Evolutionary conservation across 371 early-diverging fungal genomes (phyloP), one percentile per base, ranked within the genome.

Genomic region (Encephalitozoon romaleae): DNA sequence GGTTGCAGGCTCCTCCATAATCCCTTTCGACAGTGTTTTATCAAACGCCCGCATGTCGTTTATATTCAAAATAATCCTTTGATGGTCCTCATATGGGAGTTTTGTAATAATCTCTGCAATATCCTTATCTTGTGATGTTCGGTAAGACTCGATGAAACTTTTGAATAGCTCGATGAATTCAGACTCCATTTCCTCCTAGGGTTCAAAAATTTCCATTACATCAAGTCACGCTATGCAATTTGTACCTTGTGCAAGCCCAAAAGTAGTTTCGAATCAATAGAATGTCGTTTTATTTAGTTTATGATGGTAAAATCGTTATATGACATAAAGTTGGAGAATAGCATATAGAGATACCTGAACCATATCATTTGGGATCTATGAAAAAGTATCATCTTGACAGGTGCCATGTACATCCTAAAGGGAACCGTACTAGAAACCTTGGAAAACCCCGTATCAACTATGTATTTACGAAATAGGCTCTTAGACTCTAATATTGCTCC

Each of bases 281-380:
- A 47, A 47, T 47, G 8, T 21, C 49, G 21, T 15, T 30, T 26
- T 4, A 21, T 45, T 30, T 25, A 66, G 30, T 28, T 28, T 28
- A 66, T 43, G 12, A 28, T 12, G 21, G 41, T 66, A 18, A 49
- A 64, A 25, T 82, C 84, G 63, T 94, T 95, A 68, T 92, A 86
- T 73, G 87, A 85, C 94, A 94, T 94, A 86, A 93, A 97, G 68
- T 92, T 87, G n/a, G 94, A 93, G 78, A 92, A 91, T 11, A 90
- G 80, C 51, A 95, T 87, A 84, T 93, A 96, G 25, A 95, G 81
- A 84, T 90, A 89, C 32, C 98, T 86, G 86, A 93, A 97, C 96
- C 96, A 95, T 12, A 92, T 90, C 78, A 95, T 81, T 85, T 97
- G 96, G 54, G 88, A 88, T 63, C 80, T 83, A 79, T 95, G 96